Base-by-base conservation (phyloP, 192 early-diverging fungal genomes). In the Diversispora eburnea region DNA sequence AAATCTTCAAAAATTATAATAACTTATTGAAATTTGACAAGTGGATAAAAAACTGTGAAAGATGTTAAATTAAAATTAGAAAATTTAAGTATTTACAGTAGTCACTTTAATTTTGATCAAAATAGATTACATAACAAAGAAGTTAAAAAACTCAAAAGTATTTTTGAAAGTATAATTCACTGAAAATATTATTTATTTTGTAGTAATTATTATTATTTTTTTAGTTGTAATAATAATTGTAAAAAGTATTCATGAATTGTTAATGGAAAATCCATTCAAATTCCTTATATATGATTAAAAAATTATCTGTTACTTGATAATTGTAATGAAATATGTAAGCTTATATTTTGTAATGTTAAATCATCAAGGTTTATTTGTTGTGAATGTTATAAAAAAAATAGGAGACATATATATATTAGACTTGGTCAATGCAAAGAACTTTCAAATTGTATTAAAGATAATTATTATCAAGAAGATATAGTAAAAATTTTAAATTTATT, bases 101-200 rank as follows among this genome's bases (percentile, higher is more conserved):
- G 12, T 41, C 67, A 69, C 2, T 69, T 69, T 43, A 54, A 49
- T 55, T 25, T 22, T 41, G 49, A 69, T 69, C 17, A 20, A 15
- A 43, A 20, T 22, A 55, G 41, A 55, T 22, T 69, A 22, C 51
- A 69, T 55, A 1, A 49, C 6, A 17, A n/a, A 33, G 46, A 13
- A 17, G 17, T 13, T 54, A 69, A 49, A 69, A 0, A 33, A 33
- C 22, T 2, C 0, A 12, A 1, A 42, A 22, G 2, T 3, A 69
- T 0, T 3, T 8, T 0, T 1, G 17, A 49, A 25, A 69, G 67
- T 68, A 42, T 13, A 17, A 9, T 68, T 15, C 9, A 13, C 13
- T 52, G 8, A 3, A 1, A 8, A 51, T 8, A 43, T 12, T 69
- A 22, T 17, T 5, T 69, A 12, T 52, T 33, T 55, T 69, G 67